Evolutionary conservation across 1,139 yeast genomes (phyloP), one percentile per base, ranked within the genome.

Genomic region (Pichia terricola): DNA sequence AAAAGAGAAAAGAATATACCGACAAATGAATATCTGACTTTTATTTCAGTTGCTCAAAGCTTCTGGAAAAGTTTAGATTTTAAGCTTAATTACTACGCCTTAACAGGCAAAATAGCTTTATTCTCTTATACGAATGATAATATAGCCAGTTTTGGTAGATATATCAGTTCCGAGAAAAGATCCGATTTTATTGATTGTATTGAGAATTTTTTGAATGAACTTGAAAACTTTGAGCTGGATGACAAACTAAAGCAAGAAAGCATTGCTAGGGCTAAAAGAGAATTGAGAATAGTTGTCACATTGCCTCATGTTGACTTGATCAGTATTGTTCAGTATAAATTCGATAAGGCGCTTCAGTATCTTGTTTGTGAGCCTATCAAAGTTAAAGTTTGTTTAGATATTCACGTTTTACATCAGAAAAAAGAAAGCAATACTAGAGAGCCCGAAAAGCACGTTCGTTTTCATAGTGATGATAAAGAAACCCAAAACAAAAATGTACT

Each of bases 341-440:
- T 66, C 45, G 66, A 67, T 2, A 62, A 60, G 39, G 60, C 62
- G 28, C 49, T 64, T 4, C 74, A 70, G 41, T 79, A 70, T 50
- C 59, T 71, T 8, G 79, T 84, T 2, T 94, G 94, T 2, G 80
- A 77, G 41, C 78, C 85, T 0, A 73, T 85, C 26, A 53, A 61
- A 0, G 67, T 72, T 3, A 60, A 56, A 4, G 59, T 85, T 26
- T 55, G 48, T 0, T 40, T 59, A 26, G 44, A 45, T 32, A 50
- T 57, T 1, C 40, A 52, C 32, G 43, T 55, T 2, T 45, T 59
- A 34, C 16, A 34, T 7, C 16, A 34, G 7, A 22, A 34, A n/a
- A 34, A 7, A 34, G 11, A 34, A 7, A 8, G 10, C 10, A 11
- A 30, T 8, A 30, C 33, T 11, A 30, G 33, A 30, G 11, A 30